Evolutionary conservation across 306 rosid species (phyloP), one percentile per base, ranked within the genome.

Genomic region (Vicia villosa): DNA sequence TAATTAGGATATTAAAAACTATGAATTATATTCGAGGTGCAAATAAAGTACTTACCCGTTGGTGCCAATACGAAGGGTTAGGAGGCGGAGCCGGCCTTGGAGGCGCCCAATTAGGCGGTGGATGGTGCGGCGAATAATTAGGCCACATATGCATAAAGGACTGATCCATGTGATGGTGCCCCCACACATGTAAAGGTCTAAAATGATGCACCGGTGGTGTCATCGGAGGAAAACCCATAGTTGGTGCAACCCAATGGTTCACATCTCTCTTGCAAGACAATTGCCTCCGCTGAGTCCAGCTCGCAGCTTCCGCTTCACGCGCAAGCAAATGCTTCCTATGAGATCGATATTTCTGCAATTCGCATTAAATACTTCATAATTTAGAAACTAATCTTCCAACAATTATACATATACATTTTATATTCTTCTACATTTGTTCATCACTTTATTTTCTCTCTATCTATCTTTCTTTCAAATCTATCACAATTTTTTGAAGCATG

Each of bases 141-240:
- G 86, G 92, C 92, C 96, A 90, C 74, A 82, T 75, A 38, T 84
- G 88, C 78, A 89, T 57, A 16, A 84, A 69, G 46, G 90, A 75
- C 14, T 78, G 95, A 65, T 92, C 96, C 70, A 87, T 65, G 4
- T 84, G 51, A 10, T 94, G 97, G 76, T 94, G 98, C 6, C 98
- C 98, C 98, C 98, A 94, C 15, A 94, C 98, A 68, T 94, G 98
- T 47, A 94, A 79, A 38, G 99, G 95, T 73, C 95, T 83, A 62
- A 84, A 88, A 63, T 88, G 89, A 74, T 82, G 88, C 52, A 75
- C 66, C 19, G 88, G 74, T 28, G 81, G 70, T 16, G 83, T 70
- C 37, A 79, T 75, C 7, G 89, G 88, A 70, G 99, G 99, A 60
- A 94, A 94, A 13, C 96, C 97, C 72, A 94, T 84, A 70, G 96